Base-by-base conservation (phyloP, 2,329 filamentous ascomycete genomes). In the Colletotrichum tropicale region DNA sequence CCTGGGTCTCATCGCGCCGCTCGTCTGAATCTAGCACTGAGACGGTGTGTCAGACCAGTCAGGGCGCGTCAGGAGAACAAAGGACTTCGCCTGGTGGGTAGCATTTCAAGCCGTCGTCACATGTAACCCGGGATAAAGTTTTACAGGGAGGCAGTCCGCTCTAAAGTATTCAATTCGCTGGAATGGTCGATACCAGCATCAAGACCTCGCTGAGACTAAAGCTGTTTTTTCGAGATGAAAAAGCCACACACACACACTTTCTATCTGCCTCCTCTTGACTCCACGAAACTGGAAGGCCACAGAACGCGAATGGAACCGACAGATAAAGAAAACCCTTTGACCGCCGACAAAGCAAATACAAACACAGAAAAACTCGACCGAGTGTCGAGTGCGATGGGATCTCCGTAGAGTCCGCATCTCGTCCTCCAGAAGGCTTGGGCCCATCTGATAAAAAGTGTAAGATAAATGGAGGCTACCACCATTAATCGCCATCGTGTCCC, bases 91-190 rank as follows among this genome's bases (percentile, higher is more conserved):
- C 8, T 66, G 28, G 64, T 16, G 8, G 26, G 21, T 38, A 15
- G 28, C 26, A 55, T 24, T 18, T n/a, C 9, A 32, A 21, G 21
- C 28, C 16, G 30, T 21, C 30, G 18, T 68, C 74, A 68, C 70
- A 68, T 69, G 74, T 21, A 55, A 48, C 21, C 16, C 55, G 36
- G 26, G 18, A 24, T 36, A 70, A 60, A 26, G 26, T 62, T 65
- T 56, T 36, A 15, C 12, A 18, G 10, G 5, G 26, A 28, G n/a
- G 9, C 32, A 56, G 26, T 66, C 30, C 55, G 61, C 71, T 74
- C 66, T 76, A 48, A 75, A 64, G 32, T 75, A 71, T 76, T 76
- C 74, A 76, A 76, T 75, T 76, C 71, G 74, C 74, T 75, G 71
- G 48, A 71, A 43, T 62, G 71, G 71, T 52, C 71, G 71, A 70